These are phyloP conservation scores for Raffaelea ambrosiae DNA, from an alignment of 2,329 filamentous ascomycete species.

Conservation along the genomic window DNA sequence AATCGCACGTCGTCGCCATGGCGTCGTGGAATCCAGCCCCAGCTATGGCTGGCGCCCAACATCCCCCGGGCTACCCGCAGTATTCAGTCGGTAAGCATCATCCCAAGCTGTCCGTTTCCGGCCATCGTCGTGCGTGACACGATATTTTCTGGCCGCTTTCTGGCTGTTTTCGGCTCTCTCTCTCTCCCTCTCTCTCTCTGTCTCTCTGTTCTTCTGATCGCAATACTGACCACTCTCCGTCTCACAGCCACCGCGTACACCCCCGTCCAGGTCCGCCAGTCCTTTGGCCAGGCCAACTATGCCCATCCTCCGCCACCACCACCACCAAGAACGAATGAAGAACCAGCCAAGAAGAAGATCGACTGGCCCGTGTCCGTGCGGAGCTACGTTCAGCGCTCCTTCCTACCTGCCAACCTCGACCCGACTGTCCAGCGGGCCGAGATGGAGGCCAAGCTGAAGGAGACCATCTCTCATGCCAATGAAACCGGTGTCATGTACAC, in stretches of 20 bases:
- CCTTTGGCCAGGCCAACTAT: constrained; percentile 20
- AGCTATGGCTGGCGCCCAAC: constrained; percentile 18
- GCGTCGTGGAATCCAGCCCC: constrained; percentile 10
- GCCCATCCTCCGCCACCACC: constrained; percentile 19
- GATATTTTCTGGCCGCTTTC: no score
- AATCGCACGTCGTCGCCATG: constrained; percentile 5
- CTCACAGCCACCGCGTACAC: constrained; percentile 33
- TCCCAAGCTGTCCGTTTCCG: no score
- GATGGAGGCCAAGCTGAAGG: constrained; percentile 77
- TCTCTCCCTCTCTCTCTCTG: no score
- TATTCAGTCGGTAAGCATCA: constrained; percentile 9
- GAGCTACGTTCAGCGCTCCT: constrained; percentile 81
- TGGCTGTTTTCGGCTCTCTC: background rate
- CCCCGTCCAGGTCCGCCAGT: constrained; percentile 32
- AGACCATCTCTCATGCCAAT: constrained; percentile 75
- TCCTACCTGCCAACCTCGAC: constrained; percentile 64
- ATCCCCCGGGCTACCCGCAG: constrained; percentile 8
- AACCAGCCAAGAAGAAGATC: constrained; percentile 44
- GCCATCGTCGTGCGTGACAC: no score
- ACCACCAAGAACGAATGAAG: background rate
- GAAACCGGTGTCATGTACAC: constrained; percentile 62
- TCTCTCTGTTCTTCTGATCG: background rate
- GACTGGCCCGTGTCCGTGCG: constrained; percentile 79
- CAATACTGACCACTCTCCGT: background rate
- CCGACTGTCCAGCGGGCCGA: constrained; percentile 55